Evolutionary conservation across 345 rosid species (phyloP).

Genomic region (Euclidium syriacum): DNA sequence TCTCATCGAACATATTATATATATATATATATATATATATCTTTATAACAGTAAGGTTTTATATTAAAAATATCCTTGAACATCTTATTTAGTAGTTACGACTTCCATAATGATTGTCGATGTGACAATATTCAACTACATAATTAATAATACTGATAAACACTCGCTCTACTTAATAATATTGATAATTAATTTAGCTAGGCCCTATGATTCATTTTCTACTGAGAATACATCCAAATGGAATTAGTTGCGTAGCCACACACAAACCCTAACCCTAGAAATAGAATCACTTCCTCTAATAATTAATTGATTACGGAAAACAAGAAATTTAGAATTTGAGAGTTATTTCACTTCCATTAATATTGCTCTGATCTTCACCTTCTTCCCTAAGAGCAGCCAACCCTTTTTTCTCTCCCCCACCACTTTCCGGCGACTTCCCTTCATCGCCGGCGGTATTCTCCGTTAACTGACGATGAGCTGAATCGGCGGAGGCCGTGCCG

Average conservation of each 20-base stretch:
- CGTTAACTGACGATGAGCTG: slow-evolving; percentile 14
- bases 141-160: background rate
- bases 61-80: too few relatives aligned
- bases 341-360: slow-evolving; percentile 79
- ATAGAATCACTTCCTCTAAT: background rate
- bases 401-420: slow-evolving; percentile 63
- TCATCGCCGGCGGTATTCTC: slow-evolving; percentile 68
- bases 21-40: too few relatives aligned
- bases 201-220: background rate
- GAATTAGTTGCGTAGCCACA: slow-evolving; percentile 14
- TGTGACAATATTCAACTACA: background rate
- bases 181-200: too few relatives aligned
- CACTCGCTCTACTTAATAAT: too few relatives aligned
- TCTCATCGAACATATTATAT: too few relatives aligned
- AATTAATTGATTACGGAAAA: background rate
- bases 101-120: background rate
- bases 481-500: slow-evolving; percentile 30
- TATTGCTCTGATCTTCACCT: slow-evolving; percentile 52
- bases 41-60: too few relatives aligned
- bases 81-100: background rate
- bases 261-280: slow-evolving; percentile 31
- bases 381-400: slow-evolving; percentile 65
- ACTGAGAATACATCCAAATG: background rate
- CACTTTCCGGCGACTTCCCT: slow-evolving; percentile 75
- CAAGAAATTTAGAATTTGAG: slow-evolving; percentile 53